A percentile compares a stretch with the other conserved stretches of the same genome.
Conservation (phyloP, 2,329 filamentous ascomycete genomes). For the Cryphonectria japonica region DNA sequence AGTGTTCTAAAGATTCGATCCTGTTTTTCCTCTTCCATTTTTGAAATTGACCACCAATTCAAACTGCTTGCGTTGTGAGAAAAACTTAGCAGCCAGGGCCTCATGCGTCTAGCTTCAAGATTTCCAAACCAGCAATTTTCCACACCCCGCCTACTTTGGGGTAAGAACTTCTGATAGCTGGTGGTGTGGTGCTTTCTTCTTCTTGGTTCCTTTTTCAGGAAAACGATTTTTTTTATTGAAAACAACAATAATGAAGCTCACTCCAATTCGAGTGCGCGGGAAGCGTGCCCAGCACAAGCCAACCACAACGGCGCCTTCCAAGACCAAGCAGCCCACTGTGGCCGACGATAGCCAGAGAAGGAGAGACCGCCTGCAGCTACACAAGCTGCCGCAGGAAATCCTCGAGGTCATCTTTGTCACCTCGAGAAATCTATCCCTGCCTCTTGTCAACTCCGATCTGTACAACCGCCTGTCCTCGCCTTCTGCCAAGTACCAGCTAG, state of each 20-base stretch:
- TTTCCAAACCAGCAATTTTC: background rate
- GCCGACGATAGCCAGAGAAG: slow-evolving; percentile 25
- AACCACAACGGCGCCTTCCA: slow-evolving; percentile 26
- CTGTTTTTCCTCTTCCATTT: background rate
- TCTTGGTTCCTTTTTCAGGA: background rate
- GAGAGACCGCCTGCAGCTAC: slow-evolving; percentile 36
- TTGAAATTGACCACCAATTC: background rate
- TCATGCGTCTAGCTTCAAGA: background rate
- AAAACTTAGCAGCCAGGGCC: background rate
- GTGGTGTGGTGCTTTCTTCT: background rate
- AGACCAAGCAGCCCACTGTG: slow-evolving; percentile 27
- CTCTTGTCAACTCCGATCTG: slow-evolving; percentile 48
- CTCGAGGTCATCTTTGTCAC: slow-evolving; percentile 57
- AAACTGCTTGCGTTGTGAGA: background rate
- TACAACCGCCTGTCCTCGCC: slow-evolving; percentile 50
- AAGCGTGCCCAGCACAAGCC: slow-evolving; percentile 43
- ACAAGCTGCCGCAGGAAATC: slow-evolving; percentile 54
- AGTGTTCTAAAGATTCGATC: background rate
- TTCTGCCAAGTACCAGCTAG: slow-evolving; percentile 40
- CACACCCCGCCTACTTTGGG: background rate
- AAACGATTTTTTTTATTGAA: background rate
- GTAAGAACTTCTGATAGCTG: background rate
- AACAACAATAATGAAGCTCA: slow-evolving; percentile 47
- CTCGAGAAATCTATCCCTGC: slow-evolving; percentile 53
- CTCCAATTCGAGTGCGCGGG: slow-evolving; percentile 52